A percentile compares a stretch with the other conserved stretches of the same genome.
These are phyloP conservation scores for Bruguiera hainesii DNA, from an alignment of 441 rosid genomes.

Conservation along the genomic window DNA sequence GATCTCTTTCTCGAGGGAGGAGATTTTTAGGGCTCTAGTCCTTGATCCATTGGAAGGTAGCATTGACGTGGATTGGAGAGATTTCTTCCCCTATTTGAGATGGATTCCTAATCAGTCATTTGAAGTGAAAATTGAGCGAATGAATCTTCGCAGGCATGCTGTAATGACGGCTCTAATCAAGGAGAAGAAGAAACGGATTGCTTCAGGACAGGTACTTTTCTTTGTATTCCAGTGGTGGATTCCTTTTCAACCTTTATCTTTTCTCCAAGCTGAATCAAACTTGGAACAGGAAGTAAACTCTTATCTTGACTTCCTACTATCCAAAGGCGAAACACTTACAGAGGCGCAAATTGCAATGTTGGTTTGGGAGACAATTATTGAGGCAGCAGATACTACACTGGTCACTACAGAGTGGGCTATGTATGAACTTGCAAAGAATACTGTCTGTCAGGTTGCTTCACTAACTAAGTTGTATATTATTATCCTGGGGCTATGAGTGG, in stretches of 20 bases:
- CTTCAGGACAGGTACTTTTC: slow-evolving; percentile 43
- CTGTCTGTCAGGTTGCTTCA: slow-evolving; percentile 40
- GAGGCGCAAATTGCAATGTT: slow-evolving; percentile 56
- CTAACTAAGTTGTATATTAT: not conserved
- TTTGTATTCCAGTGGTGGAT: not conserved
- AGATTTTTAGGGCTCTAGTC: slow-evolving; percentile 51
- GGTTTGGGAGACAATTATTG: slow-evolving; percentile 74
- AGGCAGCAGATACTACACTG: slow-evolving; percentile 64
- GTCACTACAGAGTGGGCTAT: slow-evolving; percentile 82
- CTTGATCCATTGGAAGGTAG: slow-evolving; percentile 73
- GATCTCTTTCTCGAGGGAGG: slow-evolving; percentile 47
- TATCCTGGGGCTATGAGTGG: not conserved
- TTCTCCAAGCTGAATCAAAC: slow-evolving; percentile 2
- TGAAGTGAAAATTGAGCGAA: slow-evolving; percentile 42
- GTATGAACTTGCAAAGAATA: slow-evolving; percentile 65
- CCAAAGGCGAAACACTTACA: slow-evolving; percentile 51
- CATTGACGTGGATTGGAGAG: slow-evolving; percentile 90
- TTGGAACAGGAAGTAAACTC: slow-evolving; percentile 42
- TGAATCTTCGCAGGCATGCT: slow-evolving; percentile 46
- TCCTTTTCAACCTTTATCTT: not conserved
- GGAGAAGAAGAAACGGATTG: slow-evolving; percentile 44
- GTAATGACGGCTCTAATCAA: slow-evolving; percentile 57
- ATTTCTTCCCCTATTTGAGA: slow-evolving; percentile 81
- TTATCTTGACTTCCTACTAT: slow-evolving; percentile 51
- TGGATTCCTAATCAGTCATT: slow-evolving; percentile 70